Evolutionary conservation across 2,329 filamentous ascomycete species (phyloP).

Genomic region (Zasmidium cellare): DNA sequence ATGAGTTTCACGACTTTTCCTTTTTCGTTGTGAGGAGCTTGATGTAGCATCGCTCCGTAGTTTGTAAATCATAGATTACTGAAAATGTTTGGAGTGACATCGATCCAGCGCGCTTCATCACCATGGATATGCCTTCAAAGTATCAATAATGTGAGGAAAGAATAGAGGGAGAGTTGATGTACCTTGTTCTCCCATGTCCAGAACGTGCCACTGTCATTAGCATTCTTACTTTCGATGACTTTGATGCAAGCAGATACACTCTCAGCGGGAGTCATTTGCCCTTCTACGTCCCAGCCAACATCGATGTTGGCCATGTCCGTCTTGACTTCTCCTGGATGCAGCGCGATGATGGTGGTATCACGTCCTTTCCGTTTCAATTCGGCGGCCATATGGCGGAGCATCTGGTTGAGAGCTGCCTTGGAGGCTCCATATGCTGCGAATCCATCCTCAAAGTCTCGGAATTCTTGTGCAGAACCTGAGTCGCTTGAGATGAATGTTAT

Average conservation of each 20-base stretch:
- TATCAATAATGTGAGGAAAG: neutral
- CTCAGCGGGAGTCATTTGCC: constrained; percentile 52
- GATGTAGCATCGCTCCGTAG: neutral
- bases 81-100: neutral
- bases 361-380: constrained; percentile 54
- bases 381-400: constrained; percentile 55
- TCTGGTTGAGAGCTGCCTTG: constrained; percentile 60
- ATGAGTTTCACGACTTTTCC: neutral
- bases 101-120: constrained; percentile 6
- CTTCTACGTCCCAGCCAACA: constrained; percentile 53
- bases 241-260: constrained; percentile 53
- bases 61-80: neutral
- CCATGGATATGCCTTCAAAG: constrained; percentile 30
- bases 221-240: constrained; percentile 52
- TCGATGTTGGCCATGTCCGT: constrained; percentile 57
- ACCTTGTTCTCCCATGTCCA: constrained; percentile 58
- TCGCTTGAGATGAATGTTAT: constrained; percentile 60
- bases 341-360: constrained; percentile 52
- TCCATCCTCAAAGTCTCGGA: constrained; percentile 58
- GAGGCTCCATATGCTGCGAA: constrained; percentile 60
- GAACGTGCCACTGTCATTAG: constrained; percentile 54
- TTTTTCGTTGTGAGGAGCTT: neutral
- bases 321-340: constrained; percentile 60
- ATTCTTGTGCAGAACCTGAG: constrained; percentile 53
- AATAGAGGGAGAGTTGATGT: constrained; percentile 17